Conservation (phyloP, 2,329 filamentous ascomycete species). For the Cryphonectria naterciae region DNA sequence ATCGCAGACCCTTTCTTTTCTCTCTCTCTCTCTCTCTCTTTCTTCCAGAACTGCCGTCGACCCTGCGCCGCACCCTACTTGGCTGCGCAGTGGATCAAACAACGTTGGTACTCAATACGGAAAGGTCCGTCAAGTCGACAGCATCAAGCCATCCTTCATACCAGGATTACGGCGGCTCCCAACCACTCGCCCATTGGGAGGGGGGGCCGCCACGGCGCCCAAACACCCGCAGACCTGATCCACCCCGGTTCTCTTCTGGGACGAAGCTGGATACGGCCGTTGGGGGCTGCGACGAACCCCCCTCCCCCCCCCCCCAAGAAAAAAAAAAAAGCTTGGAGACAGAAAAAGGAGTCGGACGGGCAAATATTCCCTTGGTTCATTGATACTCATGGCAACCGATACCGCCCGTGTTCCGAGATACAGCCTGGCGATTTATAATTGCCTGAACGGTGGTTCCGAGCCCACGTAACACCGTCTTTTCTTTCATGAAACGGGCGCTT, state of each 20-base stretch:
- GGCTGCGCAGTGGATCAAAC: background rate
- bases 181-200: background rate
- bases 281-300: background rate
- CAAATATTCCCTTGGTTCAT: background rate
- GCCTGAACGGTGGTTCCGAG: background rate
- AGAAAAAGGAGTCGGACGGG: background rate
- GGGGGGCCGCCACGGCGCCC: background rate
- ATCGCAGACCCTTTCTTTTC: too few species aligned
- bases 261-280: background rate
- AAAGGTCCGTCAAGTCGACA: background rate
- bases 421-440: background rate
- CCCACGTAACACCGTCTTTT: too few species aligned
- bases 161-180: background rate
- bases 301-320: too few species aligned
- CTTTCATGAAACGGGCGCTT: background rate
- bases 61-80: background rate
- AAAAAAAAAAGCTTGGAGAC: background rate
- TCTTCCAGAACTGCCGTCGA: background rate
- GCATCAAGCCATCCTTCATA: background rate
- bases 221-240: background rate
- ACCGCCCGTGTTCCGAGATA: background rate
- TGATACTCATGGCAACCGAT: background rate
- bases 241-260: background rate
- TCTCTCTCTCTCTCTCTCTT: too few species aligned
- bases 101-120: background rate